Evolutionary conservation across 2,329 filamentous ascomycete species (phyloP).

Genomic region (Basipetospora sp.): DNA sequence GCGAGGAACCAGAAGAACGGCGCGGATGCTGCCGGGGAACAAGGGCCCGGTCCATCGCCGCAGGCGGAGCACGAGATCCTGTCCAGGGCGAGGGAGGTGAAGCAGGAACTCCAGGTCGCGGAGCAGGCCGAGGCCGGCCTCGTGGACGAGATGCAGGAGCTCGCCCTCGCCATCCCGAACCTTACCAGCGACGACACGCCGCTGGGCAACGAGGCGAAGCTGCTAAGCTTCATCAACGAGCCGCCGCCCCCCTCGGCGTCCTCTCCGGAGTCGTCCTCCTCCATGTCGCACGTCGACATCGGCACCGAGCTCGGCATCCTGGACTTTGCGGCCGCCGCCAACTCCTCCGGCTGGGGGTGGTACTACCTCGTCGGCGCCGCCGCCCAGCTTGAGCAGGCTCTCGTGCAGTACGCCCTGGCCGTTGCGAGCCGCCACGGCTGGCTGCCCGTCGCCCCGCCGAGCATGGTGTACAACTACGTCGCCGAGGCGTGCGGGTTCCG

Average conservation of each 20-base stretch:
- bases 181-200: slow-evolving; percentile 67
- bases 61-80: slow-evolving; percentile 38
- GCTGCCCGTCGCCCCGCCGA: slow-evolving; percentile 69
- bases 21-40: slow-evolving; percentile 16
- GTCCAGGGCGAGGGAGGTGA: slow-evolving; percentile 49
- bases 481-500: slow-evolving; percentile 86
- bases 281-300: slow-evolving; percentile 67
- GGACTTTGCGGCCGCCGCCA: slow-evolving; percentile 69
- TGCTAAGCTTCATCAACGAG: slow-evolving; percentile 69
- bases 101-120: slow-evolving; percentile 44
- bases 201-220: slow-evolving; percentile 44
- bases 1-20: slow-evolving; percentile 13
- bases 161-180: slow-evolving; percentile 74
- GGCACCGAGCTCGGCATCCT: slow-evolving; percentile 76
- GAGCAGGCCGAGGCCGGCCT: slow-evolving; percentile 48
- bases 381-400: slow-evolving; percentile 83
- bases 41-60: too few relatives aligned
- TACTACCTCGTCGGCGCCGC: slow-evolving; percentile 90
- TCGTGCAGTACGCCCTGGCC: slow-evolving; percentile 71
- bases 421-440: slow-evolving; percentile 62
- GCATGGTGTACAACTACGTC: slow-evolving; percentile 82
- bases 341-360: slow-evolving; percentile 90
- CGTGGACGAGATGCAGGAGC: slow-evolving; percentile 49
- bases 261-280: slow-evolving; percentile 15
- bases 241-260: slow-evolving; percentile 27